Base-by-base conservation (phyloP, 352 stramenopile genomes). In the Globisporangium polare region DNA sequence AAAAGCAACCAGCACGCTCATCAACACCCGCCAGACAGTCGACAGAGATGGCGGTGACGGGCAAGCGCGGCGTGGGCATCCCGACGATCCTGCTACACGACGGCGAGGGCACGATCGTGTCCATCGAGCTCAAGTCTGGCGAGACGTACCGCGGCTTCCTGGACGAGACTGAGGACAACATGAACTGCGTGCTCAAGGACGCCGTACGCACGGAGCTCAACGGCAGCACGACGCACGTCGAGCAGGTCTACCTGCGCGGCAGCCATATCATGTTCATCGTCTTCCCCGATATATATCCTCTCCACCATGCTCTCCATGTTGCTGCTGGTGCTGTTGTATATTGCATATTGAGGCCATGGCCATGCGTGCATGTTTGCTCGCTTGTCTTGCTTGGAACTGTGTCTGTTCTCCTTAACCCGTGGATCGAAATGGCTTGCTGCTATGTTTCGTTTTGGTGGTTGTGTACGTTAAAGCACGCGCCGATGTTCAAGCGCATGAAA, bases 121-220 rank as follows among this genome's bases (percentile, higher is more conserved):
- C 86, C 18, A 90, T 95, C 55, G 86, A 95, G 77, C 81, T 93
- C 75, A 90, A 90, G 71, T 88, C 75, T 15, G 86, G 86, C 37
- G 86, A 95, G 71, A 88, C 81, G 56, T 95, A 94, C 68, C 84
- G 86, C 29, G 86, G 86, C 0, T 86, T 86, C 68, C 68, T 95
- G 56, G 83, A 93, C 71, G 86, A 95, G 73, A 90, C 83, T 9
- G 86, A 95, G 66, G 86, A 95, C 74, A 95, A 93, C 73, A 95
- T 95, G 86, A 95, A 95, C 72, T 95, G 86, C 75, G 70, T 92
- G 67, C 77, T 95, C 68, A 94, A 88, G 57, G 86, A 95, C 65
- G 86, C 79, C n/a, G 84, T 91, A 52, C 80, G 79, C 64, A 95
- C 83, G 10, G 80, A 93, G 60, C 72, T 90, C 58, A 81, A 92